These are phyloP conservation scores for Delonix regia DNA, from an alignment of 306 rosid genomes.

Conservation along the genomic window DNA sequence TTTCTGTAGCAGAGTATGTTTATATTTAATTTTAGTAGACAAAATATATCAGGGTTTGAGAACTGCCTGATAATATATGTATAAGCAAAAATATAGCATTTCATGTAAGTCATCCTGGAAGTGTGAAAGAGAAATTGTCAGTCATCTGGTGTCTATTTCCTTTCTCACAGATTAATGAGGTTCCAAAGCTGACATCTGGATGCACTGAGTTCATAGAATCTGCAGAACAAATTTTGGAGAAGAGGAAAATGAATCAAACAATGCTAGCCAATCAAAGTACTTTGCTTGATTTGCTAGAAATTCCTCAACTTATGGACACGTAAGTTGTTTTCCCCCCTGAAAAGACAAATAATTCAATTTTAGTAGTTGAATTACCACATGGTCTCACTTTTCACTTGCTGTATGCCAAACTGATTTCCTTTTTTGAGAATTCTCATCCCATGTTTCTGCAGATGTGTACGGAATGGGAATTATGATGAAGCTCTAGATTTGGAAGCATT, in stretches of 20 bases:
- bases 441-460: slow-evolving; percentile 73
- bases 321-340: not conserved
- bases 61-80: not conserved
- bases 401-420: not conserved
- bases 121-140: not conserved
- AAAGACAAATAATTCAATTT: not conserved
- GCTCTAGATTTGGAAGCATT: slow-evolving; percentile 96
- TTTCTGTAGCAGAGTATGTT: not conserved
- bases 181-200: slow-evolving; percentile 72
- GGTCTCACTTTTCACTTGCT: not conserved
- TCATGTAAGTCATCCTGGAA: slow-evolving; percentile 21
- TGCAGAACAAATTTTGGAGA: slow-evolving; percentile 85
- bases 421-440: not conserved
- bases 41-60: not conserved
- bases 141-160: slow-evolving; percentile 24
- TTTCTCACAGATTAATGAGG: slow-evolving; percentile 33
- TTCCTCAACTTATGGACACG: slow-evolving; percentile 25
- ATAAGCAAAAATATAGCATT: not conserved
- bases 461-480: slow-evolving; percentile 97
- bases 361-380: not conserved
- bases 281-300: slow-evolving; percentile 85
- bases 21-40: not conserved
- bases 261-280: slow-evolving; percentile 92
- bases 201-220: slow-evolving; percentile 90
- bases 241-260: slow-evolving; percentile 96